Evolutionary conservation across 2,329 filamentous ascomycete species (phyloP), one percentile per base, ranked within the genome.

Genomic region (Pseudocercospora ulei): DNA sequence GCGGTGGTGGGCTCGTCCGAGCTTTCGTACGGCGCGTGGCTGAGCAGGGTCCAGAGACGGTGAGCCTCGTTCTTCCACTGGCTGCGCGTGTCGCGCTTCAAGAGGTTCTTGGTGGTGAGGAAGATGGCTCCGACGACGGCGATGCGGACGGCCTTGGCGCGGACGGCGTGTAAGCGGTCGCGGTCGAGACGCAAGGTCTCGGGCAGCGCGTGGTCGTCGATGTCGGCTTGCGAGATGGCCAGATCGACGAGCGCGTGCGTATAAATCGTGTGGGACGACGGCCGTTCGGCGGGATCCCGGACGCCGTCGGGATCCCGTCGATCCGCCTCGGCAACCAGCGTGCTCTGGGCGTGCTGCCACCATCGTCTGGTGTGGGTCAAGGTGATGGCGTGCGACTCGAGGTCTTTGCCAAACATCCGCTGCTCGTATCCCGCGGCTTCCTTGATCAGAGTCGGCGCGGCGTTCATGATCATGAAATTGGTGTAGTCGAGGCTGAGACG

Each of bases 401-500:
- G 55, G 27, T 81, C 75, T 23, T 79, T 69, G 1, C 72, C 67
- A 51, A 90, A 90, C 24, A 71, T 69, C 48, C 78, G 78, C n/a
- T 76, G 71, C 55, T 90, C 83, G 57, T 88, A 88, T 9, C 76
- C 70, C 1, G 76, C 65, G 1, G 81, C 76, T 47, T 82, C 78
- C 47, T 79, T 73, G 38, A 85, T 75, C 36, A 90, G 69, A 4
- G 75, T 74, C 0, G 81, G 80, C 1, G 80, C 80, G 0, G 78
- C 77, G 17, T 80, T 72, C 58, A 78, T 76, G 34, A 90, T 66
- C 52, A 87, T 69, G 55, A 84, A 88, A 57, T 90, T 90, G 43
- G 82, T 79, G 54, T 87, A 86, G 53, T 90, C 83, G 42, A 84
- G 76, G 14, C 82, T 74, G 64, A 88, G 78, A 22, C 80, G 65